Evolutionary conservation across 2,329 filamentous ascomycete species (phyloP).

Genomic region (Didymella arachidicola): DNA sequence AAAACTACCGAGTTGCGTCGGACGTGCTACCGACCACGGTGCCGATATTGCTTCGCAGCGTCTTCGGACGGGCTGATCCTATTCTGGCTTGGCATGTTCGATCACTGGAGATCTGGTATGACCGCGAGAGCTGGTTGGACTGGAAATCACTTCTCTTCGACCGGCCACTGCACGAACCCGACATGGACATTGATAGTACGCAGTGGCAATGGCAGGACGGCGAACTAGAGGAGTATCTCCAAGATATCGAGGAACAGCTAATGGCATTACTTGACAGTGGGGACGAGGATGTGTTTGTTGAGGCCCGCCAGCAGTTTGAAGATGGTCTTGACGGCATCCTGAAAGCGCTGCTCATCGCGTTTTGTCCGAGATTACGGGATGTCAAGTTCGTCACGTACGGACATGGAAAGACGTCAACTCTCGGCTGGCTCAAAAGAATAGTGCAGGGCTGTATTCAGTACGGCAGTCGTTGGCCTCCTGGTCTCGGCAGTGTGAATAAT

Average conservation of each 20-base stretch:
- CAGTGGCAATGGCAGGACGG: constrained; percentile 12
- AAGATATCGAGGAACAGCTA: constrained; percentile 16
- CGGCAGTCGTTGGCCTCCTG: constrained; percentile 12
- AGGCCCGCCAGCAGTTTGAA: constrained; percentile 14
- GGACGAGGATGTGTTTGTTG: not conserved
- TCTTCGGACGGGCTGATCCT: constrained; percentile 19
- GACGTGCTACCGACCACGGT: constrained; percentile 21
- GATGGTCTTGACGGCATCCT: constrained; percentile 21
- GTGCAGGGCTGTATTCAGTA: constrained; percentile 4
- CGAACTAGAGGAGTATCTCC: constrained; percentile 4
- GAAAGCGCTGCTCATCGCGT: constrained; percentile 19
- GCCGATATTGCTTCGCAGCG: constrained; percentile 23
- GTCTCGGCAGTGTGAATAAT: constrained; percentile 6
- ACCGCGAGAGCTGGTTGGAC: constrained; percentile 20
- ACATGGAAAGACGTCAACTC: not conserved
- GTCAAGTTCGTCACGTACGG: constrained; percentile 19
- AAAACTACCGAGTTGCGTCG: constrained; percentile 21
- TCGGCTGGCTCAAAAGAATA: constrained; percentile 20
- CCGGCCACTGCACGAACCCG: not conserved
- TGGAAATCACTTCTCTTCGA: constrained; percentile 22
- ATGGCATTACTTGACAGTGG: constrained; percentile 8
- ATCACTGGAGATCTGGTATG: constrained; percentile 24
- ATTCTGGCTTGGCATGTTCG: constrained; percentile 25
- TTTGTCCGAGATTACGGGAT: constrained; percentile 19
- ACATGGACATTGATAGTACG: not conserved